Conservation (phyloP, 225 moss, liverwort and hornwort species). For the Polytrichum commune region DNA sequence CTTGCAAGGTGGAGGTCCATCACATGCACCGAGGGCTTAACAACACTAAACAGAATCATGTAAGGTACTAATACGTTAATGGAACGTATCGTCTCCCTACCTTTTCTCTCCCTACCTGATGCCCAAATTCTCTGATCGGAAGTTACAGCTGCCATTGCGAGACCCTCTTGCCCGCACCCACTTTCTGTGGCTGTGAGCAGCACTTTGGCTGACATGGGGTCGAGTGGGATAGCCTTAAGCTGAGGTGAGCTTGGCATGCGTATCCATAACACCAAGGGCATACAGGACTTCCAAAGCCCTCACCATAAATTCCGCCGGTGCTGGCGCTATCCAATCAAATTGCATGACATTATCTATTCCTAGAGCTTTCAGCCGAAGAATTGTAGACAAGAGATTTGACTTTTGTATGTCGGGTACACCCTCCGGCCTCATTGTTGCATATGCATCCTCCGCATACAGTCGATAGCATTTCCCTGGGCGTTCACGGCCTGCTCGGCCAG, state of each 20-base stretch:
- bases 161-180: conserved; percentile 76
- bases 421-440: conserved; percentile 67
- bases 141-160: conserved; percentile 77
- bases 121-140: conserved; percentile 96
- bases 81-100: no score
- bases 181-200: conserved; percentile 61
- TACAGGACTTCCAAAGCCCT: conserved; percentile 77
- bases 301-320: conserved; percentile 80
- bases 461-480: conserved; percentile 94
- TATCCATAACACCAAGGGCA: conserved; percentile 75
- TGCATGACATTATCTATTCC: conserved; percentile 99
- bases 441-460: conserved; percentile 76
- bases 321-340: conserved; percentile 92
- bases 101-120: conserved; percentile 67
- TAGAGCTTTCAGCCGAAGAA: conserved; percentile 91
- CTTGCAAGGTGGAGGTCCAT: no score
- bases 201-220: conserved; percentile 92
- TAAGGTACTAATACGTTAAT: no score
- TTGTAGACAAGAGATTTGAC: conserved; percentile 71
- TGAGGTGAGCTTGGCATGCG: conserved; percentile 77
- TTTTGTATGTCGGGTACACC: conserved; percentile 86
- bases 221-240: conserved; percentile 85
- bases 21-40: no score
- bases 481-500: conserved; percentile 95
- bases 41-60: no score